Evolutionary conservation across 2,329 filamentous ascomycete genomes (phyloP).

Genomic region (Penicillium olsonii): DNA sequence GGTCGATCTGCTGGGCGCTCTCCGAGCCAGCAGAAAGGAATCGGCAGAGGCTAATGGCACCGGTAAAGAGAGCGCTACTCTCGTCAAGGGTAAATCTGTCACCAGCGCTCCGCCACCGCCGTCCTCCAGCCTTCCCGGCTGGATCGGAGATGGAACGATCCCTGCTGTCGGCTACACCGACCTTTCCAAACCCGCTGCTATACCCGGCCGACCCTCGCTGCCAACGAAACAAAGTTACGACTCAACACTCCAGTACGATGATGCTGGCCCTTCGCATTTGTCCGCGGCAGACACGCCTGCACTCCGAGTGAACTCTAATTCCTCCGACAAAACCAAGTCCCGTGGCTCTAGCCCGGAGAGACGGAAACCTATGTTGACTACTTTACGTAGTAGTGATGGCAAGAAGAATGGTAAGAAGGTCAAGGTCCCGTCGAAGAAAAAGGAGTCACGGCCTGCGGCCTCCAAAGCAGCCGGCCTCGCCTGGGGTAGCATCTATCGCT

Average conservation of each 20-base stretch:
- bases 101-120: slow-evolving; percentile 11
- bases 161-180: slow-evolving; percentile 78
- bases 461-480: slow-evolving; percentile 65
- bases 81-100: slow-evolving; percentile 30
- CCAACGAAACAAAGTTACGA: slow-evolving; percentile 24
- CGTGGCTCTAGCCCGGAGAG: slow-evolving; percentile 65
- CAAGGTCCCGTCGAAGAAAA: slow-evolving; percentile 40
- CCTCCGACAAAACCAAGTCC: slow-evolving; percentile 46
- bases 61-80: slow-evolving; percentile 24
- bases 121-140: slow-evolving; percentile 51
- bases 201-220: slow-evolving; percentile 50
- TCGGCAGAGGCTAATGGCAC: slow-evolving; percentile 25
- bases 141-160: slow-evolving; percentile 79
- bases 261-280: slow-evolving; percentile 9
- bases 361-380: slow-evolving; percentile 59
- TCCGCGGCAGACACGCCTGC: slow-evolving; percentile 19
- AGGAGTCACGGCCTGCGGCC: slow-evolving; percentile 54
- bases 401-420: slow-evolving; percentile 48
- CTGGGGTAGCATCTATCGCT: slow-evolving; percentile 50
- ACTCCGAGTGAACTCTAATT: slow-evolving; percentile 30
- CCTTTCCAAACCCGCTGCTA: slow-evolving; percentile 69
- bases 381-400: slow-evolving; percentile 51
- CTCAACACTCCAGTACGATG: slow-evolving; percentile 17
- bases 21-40: slow-evolving; percentile 66
- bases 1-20: slow-evolving; percentile 80